Base-by-base conservation (phyloP, 306 rosid species). In the Neltuma alba region DNA sequence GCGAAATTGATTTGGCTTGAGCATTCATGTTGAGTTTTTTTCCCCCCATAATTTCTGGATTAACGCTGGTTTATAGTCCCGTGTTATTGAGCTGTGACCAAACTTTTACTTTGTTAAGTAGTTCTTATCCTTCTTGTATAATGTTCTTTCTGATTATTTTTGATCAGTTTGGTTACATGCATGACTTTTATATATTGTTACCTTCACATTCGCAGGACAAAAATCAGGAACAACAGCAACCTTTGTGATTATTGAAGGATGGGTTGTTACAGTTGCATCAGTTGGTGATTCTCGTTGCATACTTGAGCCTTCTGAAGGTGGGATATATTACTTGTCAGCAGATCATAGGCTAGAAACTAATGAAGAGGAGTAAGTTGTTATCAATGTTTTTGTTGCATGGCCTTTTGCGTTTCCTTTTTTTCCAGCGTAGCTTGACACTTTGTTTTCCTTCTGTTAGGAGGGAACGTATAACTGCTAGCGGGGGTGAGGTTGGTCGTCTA, bases 231-330 rank as follows among this genome's bases (percentile, higher is more conserved):
- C 99, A 69, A 96, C 98, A 20, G 98, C 88, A 75, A 96, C 99
- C 81, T 96, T 96, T 85, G 93, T 90, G 83, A 92, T 96, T 80
- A 88, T 96, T 60, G 99, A 93, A 84, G 99, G 99, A 81, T 96
- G 98, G 99, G 88, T 93, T 76, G 77, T 96, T 70, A 90, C 99
- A 28, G 99, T 93, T 87, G 99, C 99, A 57, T 96, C 99, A 69
- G 99, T 96, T 78, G 99, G 99, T 5, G 99, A 96, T 88, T 96
- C 99, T 79, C 97, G 97, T 72, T 91, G 99, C 54, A 75, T 92
- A 62, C 92, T 96, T 81, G 98, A 91, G 85, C 88, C 99, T 81
- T 88, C 96, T 80, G 98, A 93, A 73, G 98, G 99, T 47, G 98
- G 82, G 68, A 57, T 96, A 34, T 85, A 89, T 88, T 92, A 93